Percentiles rank a stretch among this genome's conserved stretches.
Evolutionary conservation across 805 yeast species (phyloP).

Genomic region (Candida qinlingensis): DNA sequence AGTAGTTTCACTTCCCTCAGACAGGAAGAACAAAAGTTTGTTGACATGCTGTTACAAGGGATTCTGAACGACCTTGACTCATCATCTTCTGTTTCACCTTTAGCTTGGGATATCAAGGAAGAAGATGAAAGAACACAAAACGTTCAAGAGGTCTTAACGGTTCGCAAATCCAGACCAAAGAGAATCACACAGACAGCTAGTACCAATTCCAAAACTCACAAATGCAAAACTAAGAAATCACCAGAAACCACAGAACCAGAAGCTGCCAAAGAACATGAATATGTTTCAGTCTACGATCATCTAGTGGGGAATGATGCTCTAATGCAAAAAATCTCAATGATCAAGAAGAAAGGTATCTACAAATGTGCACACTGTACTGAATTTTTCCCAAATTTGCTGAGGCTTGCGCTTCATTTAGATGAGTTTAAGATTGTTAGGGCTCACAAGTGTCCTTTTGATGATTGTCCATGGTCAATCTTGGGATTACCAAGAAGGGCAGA

Average conservation of each 20-base stretch:
- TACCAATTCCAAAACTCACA: too few species aligned
- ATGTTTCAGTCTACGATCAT: slow-evolving; percentile 19
- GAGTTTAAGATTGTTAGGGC: slow-evolving; percentile 32
- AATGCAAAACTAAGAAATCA: too few species aligned
- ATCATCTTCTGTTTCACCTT: too few species aligned
- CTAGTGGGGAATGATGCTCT: slow-evolving; percentile 23
- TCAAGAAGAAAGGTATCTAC: slow-evolving; percentile 38
- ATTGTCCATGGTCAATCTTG: slow-evolving; percentile 44
- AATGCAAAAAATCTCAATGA: slow-evolving; percentile 26
- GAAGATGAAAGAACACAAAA: background rate
- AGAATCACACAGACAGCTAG: too few species aligned
- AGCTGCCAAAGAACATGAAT: background rate
- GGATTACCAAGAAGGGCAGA: slow-evolving; percentile 47
- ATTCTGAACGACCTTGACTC: too few species aligned
- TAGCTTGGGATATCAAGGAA: too few species aligned
- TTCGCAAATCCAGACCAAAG: too few species aligned
- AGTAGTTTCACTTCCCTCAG: background rate
- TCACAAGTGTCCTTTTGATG: slow-evolving; percentile 39
- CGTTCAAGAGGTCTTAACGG: background rate
- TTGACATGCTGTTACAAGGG: background rate
- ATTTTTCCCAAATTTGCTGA: slow-evolving; percentile 32
- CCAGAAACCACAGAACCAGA: background rate
- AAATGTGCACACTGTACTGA: slow-evolving; percentile 43
- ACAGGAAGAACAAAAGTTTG: background rate
- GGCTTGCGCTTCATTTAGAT: slow-evolving; percentile 41